These are phyloP conservation scores for Angophora floribunda DNA, from an alignment of 345 rosid genomes.

Conservation along the genomic window DNA sequence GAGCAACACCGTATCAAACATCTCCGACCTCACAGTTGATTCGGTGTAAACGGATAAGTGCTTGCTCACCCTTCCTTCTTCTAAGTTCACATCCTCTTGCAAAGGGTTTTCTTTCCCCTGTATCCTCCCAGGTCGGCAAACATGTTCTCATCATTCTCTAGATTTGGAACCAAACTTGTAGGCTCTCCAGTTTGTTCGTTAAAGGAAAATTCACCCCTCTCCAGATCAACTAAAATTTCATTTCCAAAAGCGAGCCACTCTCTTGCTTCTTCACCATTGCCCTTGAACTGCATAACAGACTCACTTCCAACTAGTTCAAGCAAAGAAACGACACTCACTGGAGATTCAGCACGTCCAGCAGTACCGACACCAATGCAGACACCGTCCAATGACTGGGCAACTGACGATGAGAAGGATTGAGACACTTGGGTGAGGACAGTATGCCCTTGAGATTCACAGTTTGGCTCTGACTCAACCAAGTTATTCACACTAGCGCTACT, in stretches of 20 bases:
- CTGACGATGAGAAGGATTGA: constrained; percentile 15
- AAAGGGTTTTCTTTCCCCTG: constrained; percentile 26
- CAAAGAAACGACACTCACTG: constrained; percentile 8
- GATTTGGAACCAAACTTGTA: background rate
- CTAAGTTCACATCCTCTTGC: constrained; percentile 4
- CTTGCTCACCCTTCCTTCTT: constrained; percentile 32
- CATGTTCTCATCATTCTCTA: background rate
- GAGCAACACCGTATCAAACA: constrained; percentile 41
- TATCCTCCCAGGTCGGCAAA: constrained; percentile 5
- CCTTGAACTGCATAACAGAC: constrained; percentile 9
- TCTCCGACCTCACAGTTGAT: constrained; percentile 20
- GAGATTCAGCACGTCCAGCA: constrained; percentile 19
- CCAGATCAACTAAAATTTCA: constrained; percentile 6
- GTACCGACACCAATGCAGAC: background rate
- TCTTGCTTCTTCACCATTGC: constrained; percentile 27
- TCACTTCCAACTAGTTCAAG: constrained; percentile 21
- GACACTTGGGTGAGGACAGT: constrained; percentile 1
- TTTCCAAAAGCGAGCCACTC: constrained; percentile 24
- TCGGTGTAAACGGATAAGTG: constrained; percentile 27
- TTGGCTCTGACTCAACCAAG: background rate
- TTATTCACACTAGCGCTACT: background rate
- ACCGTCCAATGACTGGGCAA: constrained; percentile 7
- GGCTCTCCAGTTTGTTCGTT: background rate
- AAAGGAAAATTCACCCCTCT: background rate
- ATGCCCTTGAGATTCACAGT: constrained; percentile 3